phyloP scores from a whole-genome alignment of 331 rosid species.

The Rosa hybrid region DNA sequence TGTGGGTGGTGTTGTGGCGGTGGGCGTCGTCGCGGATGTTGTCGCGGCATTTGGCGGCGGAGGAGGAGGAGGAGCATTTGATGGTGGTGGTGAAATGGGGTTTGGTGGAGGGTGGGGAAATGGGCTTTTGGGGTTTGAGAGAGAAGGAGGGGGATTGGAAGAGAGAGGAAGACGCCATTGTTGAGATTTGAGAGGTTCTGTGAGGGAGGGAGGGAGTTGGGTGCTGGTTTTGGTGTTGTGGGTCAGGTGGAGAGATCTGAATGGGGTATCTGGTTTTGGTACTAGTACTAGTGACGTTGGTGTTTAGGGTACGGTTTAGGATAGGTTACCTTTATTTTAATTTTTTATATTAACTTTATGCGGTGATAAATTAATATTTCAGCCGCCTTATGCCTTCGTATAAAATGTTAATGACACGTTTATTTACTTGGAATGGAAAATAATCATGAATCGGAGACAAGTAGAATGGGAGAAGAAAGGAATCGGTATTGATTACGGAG shows the following conservation, averaged over 20 bases:
- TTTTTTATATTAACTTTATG: too few species aligned
- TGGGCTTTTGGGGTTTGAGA: conserved; percentile 27
- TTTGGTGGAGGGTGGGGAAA: conserved; percentile 15
- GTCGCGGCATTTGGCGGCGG: conserved; percentile 25
- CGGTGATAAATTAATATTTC: too few species aligned
- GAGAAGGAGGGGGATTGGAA: conserved; percentile 28
- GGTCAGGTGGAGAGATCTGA: background rate
- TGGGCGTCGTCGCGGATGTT: conserved; percentile 76
- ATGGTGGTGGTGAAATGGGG: conserved; percentile 27
- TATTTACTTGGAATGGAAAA: too few species aligned
- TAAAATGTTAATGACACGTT: too few species aligned
- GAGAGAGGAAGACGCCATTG: conserved; percentile 43
- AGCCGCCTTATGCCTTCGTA: too few species aligned
- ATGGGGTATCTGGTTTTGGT: background rate
- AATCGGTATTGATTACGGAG: too few species aligned
- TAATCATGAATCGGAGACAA: too few species aligned
- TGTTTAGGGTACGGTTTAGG: background rate
- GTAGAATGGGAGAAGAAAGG: too few species aligned
- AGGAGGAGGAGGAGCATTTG: conserved; percentile 38
- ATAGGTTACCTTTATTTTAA: background rate
- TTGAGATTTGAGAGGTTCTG: background rate
- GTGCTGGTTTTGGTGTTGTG: background rate
- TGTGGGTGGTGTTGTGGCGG: conserved; percentile 42
- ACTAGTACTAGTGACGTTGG: background rate
- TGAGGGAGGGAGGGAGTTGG: background rate